phyloP scores from a whole-genome alignment of 2,329 filamentous ascomycete genomes.

The Tolypocladium tropicale region DNA sequence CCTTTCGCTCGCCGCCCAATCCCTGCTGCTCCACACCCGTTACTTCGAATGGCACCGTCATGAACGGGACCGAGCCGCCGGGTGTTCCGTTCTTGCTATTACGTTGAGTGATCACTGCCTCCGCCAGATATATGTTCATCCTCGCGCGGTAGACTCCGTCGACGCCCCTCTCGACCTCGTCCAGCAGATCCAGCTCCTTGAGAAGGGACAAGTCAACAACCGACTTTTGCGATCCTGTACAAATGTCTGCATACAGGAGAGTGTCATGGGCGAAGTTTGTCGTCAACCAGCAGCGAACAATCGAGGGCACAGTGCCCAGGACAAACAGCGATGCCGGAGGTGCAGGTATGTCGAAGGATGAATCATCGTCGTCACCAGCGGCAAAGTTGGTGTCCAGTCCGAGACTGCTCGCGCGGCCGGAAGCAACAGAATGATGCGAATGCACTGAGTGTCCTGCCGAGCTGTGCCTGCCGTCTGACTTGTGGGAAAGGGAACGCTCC shows the following conservation, averaged over 20 bases:
- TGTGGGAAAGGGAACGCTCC: constrained; percentile 86
- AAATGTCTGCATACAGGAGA: constrained; percentile 83
- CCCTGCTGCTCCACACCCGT: constrained; percentile 40
- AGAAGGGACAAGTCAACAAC: constrained; percentile 68
- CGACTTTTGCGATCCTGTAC: constrained; percentile 83
- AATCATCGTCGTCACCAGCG: constrained; percentile 52
- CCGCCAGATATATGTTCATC: constrained; percentile 78
- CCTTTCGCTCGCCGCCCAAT: constrained; percentile 32
- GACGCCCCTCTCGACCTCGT: constrained; percentile 54
- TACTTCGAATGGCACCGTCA: constrained; percentile 72
- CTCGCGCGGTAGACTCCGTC: constrained; percentile 61
- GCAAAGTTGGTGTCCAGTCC: constrained; percentile 65
- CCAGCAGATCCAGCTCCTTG: constrained; percentile 59
- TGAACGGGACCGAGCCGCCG: constrained; percentile 60
- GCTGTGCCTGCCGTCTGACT: constrained; percentile 90
- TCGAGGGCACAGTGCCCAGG: constrained; percentile 80
- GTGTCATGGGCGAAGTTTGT: constrained; percentile 83
- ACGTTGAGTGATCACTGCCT: constrained; percentile 72
- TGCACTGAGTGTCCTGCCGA: constrained; percentile 78
- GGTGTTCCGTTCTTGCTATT: constrained; percentile 64
- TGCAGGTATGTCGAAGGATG: constrained; percentile 59
- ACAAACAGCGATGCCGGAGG: constrained; percentile 79
- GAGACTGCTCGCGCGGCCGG: constrained; percentile 77
- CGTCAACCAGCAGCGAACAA: constrained; percentile 92
- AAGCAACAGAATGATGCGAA: constrained; percentile 57